A percentile compares a stretch with the other conserved stretches of the same genome.
Evolutionary conservation across 2,329 filamentous ascomycete genomes (phyloP).

Genomic region (Ilyonectria sp.): DNA sequence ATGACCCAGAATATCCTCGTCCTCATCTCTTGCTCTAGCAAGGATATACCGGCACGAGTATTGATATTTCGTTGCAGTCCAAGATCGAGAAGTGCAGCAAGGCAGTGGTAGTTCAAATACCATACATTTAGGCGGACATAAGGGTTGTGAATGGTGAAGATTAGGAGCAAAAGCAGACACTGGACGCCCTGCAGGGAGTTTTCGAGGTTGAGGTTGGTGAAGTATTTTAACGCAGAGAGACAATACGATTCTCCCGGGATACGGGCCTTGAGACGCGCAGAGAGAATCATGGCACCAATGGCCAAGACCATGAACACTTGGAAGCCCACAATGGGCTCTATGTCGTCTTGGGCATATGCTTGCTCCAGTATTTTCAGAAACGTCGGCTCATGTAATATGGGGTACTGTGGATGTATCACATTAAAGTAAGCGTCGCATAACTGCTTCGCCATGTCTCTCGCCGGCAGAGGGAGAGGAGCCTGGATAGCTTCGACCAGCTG

Average conservation of each 20-base stretch:
- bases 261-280: conserved; percentile 58
- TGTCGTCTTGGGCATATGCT: conserved; percentile 51
- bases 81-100: conserved; percentile 65
- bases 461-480: conserved; percentile 51
- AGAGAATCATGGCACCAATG: conserved; percentile 62
- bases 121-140: conserved; percentile 65
- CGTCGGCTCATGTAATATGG: conserved; percentile 62
- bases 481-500: conserved; percentile 52
- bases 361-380: conserved; percentile 57
- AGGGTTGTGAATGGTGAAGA: conserved; percentile 67
- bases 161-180: conserved; percentile 61
- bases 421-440: conserved; percentile 65
- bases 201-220: conserved; percentile 63
- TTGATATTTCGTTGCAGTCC: conserved; percentile 67
- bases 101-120: conserved; percentile 70
- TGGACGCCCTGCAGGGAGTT: conserved; percentile 66
- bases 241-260: conserved; percentile 66
- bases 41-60: conserved; percentile 58
- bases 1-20: conserved; percentile 70
- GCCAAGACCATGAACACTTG: conserved; percentile 69
- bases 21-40: conserved; percentile 68
- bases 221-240: conserved; percentile 61
- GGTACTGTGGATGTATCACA: conserved; percentile 63
- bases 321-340: conserved; percentile 55
- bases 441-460: conserved; percentile 55